Conservation (phyloP, 2,329 filamentous ascomycete genomes). For the Endoconidiophora polonica region DNA sequence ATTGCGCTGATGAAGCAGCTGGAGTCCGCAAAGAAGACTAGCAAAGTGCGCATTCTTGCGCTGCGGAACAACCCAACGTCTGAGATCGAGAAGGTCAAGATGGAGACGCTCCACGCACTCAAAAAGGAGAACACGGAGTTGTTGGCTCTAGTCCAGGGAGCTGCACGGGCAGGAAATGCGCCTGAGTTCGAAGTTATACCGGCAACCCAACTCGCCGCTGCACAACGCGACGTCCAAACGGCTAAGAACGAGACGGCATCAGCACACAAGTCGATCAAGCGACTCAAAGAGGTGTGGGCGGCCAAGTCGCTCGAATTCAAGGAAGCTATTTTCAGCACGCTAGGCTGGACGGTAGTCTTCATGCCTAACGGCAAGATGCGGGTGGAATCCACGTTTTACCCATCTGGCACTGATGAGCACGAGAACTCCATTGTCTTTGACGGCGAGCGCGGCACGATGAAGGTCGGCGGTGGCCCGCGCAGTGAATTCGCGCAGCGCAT, state of each 20-base stretch:
- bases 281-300: conserved; percentile 84
- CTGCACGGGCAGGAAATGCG: conserved; percentile 13
- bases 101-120: conserved; percentile 59
- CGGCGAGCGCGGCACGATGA: conserved; percentile 92
- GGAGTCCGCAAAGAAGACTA: conserved; percentile 43
- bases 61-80: conserved; percentile 86
- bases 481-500: conserved; percentile 79
- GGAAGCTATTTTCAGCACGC: conserved; percentile 76
- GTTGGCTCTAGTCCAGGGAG: conserved; percentile 48
- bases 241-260: conserved; percentile 52
- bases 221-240: conserved; percentile 58
- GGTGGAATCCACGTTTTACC: conserved; percentile 72
- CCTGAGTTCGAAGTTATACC: conserved; percentile 51
- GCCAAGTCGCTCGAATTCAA: conserved; percentile 89
- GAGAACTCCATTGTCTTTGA: conserved; percentile 71
- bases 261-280: conserved; percentile 65
- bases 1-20: conserved; percentile 59
- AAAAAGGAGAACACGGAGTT: conserved; percentile 73
- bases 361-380: conserved; percentile 94
- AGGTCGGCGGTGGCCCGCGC: conserved; percentile 77
- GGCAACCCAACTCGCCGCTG: conserved; percentile 55
- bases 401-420: conserved; percentile 50
- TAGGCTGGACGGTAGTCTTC: conserved; percentile 92
- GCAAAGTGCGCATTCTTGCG: conserved; percentile 67
- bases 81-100: conserved; percentile 69